Percentiles rank a stretch among this genome's conserved stretches.
Evolutionary conservation across 2,329 filamentous ascomycete species (phyloP).

Genomic region (Hypoxylon sp.): DNA sequence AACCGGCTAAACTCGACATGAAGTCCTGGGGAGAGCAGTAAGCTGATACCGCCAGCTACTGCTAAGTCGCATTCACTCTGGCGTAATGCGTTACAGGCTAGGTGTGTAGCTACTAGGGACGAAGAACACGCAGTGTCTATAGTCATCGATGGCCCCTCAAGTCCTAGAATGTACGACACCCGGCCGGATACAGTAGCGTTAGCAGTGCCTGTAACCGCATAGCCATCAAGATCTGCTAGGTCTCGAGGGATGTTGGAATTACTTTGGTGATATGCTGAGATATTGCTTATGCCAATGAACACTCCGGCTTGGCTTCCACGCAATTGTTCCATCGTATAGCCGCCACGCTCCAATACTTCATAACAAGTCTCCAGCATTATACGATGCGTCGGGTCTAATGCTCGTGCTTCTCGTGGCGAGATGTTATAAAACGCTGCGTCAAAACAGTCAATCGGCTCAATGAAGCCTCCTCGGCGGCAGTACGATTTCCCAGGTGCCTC

Average conservation of each 20-base stretch:
- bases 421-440: slow-evolving; percentile 38
- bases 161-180: neutral
- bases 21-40: slow-evolving; percentile 1
- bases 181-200: neutral
- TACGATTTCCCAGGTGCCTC: too few relatives aligned
- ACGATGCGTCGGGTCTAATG: slow-evolving; percentile 73
- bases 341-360: slow-evolving; percentile 69
- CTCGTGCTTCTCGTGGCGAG: slow-evolving; percentile 27
- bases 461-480: too few relatives aligned
- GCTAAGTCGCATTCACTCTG: slow-evolving; percentile 2
- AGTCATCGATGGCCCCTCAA: slow-evolving; percentile 3
- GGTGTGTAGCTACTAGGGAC: neutral
- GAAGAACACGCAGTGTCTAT: slow-evolving; percentile 9
- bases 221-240: slow-evolving; percentile 21
- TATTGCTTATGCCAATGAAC: slow-evolving; percentile 15
- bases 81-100: neutral
- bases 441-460: slow-evolving; percentile 6
- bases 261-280: slow-evolving; percentile 9
- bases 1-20: neutral
- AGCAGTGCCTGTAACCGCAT: slow-evolving; percentile 3
- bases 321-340: slow-evolving; percentile 2
- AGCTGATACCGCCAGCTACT: neutral
- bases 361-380: slow-evolving; percentile 75
- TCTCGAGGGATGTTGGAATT: neutral
- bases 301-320: slow-evolving; percentile 18